These are phyloP conservation scores for Globisporangium paddicum DNA, from an alignment of 352 stramenopile species.

Conservation along the genomic window DNA sequence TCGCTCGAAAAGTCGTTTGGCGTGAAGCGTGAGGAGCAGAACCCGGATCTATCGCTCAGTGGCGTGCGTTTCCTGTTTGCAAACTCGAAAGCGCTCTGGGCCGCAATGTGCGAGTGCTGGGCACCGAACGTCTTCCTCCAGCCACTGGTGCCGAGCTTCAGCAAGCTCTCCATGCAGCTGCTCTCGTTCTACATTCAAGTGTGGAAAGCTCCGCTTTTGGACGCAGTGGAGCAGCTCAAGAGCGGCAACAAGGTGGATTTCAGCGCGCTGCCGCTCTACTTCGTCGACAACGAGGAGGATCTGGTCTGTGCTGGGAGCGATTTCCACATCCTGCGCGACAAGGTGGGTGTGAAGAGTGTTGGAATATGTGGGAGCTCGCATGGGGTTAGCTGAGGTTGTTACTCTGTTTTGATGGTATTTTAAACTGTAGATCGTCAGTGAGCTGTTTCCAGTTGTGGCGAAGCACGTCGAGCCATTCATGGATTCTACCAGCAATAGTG, in stretches of 20 bases:
- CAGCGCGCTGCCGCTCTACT: conserved; percentile 27
- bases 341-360: conserved; percentile 23
- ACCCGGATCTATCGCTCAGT: conserved; percentile 2
- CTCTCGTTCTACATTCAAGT: conserved; percentile 52
- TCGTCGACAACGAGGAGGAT: conserved; percentile 55
- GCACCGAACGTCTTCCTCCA: conserved; percentile 45
- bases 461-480: conserved; percentile 32
- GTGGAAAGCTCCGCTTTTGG: conserved; percentile 47
- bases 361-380: neutral
- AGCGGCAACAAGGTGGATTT: conserved; percentile 49
- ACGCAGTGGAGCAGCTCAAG: conserved; percentile 38
- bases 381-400: neutral
- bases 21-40: conserved; percentile 21
- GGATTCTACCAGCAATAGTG: conserved; percentile 34
- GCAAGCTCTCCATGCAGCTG: conserved; percentile 66
- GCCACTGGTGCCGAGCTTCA: conserved; percentile 58
- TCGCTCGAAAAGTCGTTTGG: conserved; percentile 50
- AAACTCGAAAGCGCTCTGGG: conserved; percentile 46
- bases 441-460: conserved; percentile 36
- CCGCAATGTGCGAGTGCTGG: conserved; percentile 54
- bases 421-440: conserved; percentile 42
- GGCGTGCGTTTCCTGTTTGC: conserved; percentile 35
- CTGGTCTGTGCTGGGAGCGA: conserved; percentile 67
- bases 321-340: conserved; percentile 53
- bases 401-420: neutral